Evolutionary conservation across 2,329 filamentous ascomycete genomes (phyloP).

Genomic region (Diaporthe nobilis): DNA sequence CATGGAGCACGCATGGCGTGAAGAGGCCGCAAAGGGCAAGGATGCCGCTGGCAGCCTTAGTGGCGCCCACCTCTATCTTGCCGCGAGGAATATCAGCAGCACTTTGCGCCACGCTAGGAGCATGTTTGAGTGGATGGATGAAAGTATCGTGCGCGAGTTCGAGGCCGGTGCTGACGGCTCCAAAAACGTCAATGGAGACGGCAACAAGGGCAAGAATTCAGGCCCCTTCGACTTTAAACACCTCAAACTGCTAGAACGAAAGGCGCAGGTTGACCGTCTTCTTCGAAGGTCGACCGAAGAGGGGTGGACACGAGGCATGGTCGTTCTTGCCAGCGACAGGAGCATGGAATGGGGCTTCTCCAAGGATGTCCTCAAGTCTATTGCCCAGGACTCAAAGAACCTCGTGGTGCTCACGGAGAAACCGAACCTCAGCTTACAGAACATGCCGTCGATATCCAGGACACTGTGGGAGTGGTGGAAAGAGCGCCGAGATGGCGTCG

Average conservation of each 20-base stretch:
- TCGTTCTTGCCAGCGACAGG: slow-evolving; percentile 92
- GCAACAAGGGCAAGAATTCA: slow-evolving; percentile 65
- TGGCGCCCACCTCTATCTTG: slow-evolving; percentile 79
- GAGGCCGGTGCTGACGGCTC: slow-evolving; percentile 75
- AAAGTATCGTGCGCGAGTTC: slow-evolving; percentile 92
- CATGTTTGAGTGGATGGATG: slow-evolving; percentile 99
- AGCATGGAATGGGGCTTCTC: slow-evolving; percentile 97
- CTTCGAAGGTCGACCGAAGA: slow-evolving; percentile 62
- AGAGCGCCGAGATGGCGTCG: slow-evolving; percentile 74
- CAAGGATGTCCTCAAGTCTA: slow-evolving; percentile 79
- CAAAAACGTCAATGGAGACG: slow-evolving; percentile 60
- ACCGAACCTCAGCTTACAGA: slow-evolving; percentile 61
- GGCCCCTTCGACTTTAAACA: slow-evolving; percentile 93
- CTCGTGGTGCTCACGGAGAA: slow-evolving; percentile 90
- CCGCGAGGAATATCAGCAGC: slow-evolving; percentile 87
- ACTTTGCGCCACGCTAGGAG: slow-evolving; percentile 93
- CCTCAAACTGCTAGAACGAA: slow-evolving; percentile 85
- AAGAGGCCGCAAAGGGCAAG: slow-evolving; percentile 68
- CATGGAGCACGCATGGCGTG: slow-evolving; percentile 91
- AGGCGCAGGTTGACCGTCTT: slow-evolving; percentile 82
- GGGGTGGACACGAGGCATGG: slow-evolving; percentile 67
- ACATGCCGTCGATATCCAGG: slow-evolving; percentile 74
- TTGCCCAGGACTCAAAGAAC: slow-evolving; percentile 85
- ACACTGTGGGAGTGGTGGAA: slow-evolving; percentile 87
- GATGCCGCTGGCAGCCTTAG: slow-evolving; percentile 59